These are phyloP conservation scores for Magnusiomyces tetraspermus DNA, from an alignment of 1,139 yeast species.

Conservation along the genomic window DNA sequence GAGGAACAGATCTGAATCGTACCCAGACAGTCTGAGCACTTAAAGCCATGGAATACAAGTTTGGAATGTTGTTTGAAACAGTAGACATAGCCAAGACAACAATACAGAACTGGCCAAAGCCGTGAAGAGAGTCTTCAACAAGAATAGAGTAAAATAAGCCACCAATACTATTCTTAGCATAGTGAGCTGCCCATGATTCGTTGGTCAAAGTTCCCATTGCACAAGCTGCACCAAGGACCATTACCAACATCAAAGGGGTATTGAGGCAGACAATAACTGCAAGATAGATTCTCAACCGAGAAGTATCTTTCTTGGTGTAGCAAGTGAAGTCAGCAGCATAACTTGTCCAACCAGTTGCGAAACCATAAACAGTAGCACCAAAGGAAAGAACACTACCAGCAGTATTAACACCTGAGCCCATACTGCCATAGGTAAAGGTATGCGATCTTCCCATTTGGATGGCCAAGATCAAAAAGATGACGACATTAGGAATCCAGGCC, in stretches of 20 bases:
- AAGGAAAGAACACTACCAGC: slow-evolving; percentile 76
- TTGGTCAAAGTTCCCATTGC: slow-evolving; percentile 48
- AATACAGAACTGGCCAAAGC: slow-evolving; percentile 84
- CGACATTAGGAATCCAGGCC: slow-evolving; percentile 78
- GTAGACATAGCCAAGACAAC: slow-evolving; percentile 76
- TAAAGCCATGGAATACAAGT: slow-evolving; percentile 80
- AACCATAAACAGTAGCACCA: slow-evolving; percentile 81
- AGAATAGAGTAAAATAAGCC: slow-evolving; percentile 73
- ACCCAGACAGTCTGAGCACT: slow-evolving; percentile 81
- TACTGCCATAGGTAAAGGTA: slow-evolving; percentile 43
- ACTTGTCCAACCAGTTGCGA: slow-evolving; percentile 93
- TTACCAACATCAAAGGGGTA: slow-evolving; percentile 60
- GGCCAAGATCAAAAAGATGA: slow-evolving; percentile 65
- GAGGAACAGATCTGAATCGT: slow-evolving; percentile 60
- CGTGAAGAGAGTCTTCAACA: slow-evolving; percentile 70
- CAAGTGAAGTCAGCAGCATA: slow-evolving; percentile 90
- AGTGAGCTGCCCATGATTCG: slow-evolving; percentile 42
- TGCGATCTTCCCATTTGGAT: slow-evolving; percentile 63
- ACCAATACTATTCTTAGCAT: slow-evolving; percentile 54
- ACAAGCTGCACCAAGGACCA: slow-evolving; percentile 82
- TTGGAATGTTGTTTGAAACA: slow-evolving; percentile 83
- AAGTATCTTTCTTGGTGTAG: slow-evolving; percentile 61
- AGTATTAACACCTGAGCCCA: slow-evolving; percentile 37
- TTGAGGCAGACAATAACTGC: slow-evolving; percentile 55
- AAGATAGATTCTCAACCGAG: slow-evolving; percentile 49